A percentile compares a stretch with the other conserved stretches of the same genome.
These are phyloP conservation scores for Coniochaeta sp. DNA, from an alignment of 2,329 filamentous ascomycete genomes.

Conservation along the genomic window DNA sequence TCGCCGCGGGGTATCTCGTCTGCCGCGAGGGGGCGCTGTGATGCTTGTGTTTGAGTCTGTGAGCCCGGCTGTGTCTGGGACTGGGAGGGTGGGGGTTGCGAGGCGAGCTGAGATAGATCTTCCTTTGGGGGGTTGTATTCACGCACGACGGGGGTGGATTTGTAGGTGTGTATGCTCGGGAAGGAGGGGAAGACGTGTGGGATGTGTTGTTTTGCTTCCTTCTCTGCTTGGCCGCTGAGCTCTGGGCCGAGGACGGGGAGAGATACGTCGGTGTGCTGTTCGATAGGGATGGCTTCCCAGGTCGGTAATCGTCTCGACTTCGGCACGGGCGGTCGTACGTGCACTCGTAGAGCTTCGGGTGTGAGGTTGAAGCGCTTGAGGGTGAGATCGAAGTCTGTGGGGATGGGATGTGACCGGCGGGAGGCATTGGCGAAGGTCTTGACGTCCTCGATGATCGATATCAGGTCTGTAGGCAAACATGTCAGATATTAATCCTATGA, in stretches of 20 bases:
- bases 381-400: slow-evolving; percentile 49
- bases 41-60: slow-evolving; percentile 4
- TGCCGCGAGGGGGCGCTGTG: slow-evolving; percentile 14
- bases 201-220: slow-evolving; percentile 48
- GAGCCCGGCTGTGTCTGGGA: slow-evolving; percentile 5
- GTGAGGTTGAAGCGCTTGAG: slow-evolving; percentile 45
- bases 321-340: slow-evolving; percentile 46
- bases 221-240: slow-evolving; percentile 52
- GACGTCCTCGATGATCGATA: slow-evolving; percentile 39
- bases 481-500: background rate
- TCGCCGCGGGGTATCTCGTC: slow-evolving; percentile 39
- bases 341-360: slow-evolving; percentile 44
- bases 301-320: slow-evolving; percentile 28
- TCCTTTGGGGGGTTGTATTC: slow-evolving; percentile 23
- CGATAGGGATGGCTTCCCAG: slow-evolving; percentile 26
- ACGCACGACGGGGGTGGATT: slow-evolving; percentile 44
- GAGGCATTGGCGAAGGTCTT: slow-evolving; percentile 39
- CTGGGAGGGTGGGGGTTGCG: slow-evolving; percentile 11
- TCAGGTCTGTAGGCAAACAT: slow-evolving; percentile 35
- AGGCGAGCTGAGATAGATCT: slow-evolving; percentile 17
- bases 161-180: slow-evolving; percentile 58
- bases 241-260: slow-evolving; percentile 44
- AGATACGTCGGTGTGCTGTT: slow-evolving; percentile 26
- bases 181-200: slow-evolving; percentile 54
- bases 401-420: slow-evolving; percentile 45